These are phyloP conservation scores for Penicillium canariense DNA, from an alignment of 495 filamentous ascomycete genomes.

Conservation along the genomic window DNA sequence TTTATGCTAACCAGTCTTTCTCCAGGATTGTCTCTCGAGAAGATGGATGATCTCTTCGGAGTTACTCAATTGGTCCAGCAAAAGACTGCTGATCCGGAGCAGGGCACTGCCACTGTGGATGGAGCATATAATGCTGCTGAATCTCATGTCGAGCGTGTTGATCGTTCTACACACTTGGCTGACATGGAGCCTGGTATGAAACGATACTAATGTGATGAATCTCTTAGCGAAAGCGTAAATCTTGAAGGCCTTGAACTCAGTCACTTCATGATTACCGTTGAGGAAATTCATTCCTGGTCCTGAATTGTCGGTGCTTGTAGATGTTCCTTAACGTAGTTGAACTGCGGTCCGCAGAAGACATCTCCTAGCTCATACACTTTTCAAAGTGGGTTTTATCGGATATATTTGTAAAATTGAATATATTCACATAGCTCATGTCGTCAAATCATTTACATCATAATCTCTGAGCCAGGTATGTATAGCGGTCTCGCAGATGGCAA, in stretches of 20 bases:
- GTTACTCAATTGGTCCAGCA: constrained; percentile 28
- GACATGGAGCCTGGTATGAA: neutral
- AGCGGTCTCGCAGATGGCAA: neutral
- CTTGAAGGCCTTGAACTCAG: neutral
- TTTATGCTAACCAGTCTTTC: neutral
- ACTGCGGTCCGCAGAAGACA: too few species aligned
- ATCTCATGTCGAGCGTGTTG: neutral
- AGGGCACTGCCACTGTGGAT: constrained; percentile 1
- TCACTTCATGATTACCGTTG: neutral
- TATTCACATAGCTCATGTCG: constrained; percentile 16
- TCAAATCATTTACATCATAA: constrained; percentile 21
- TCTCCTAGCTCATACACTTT: too few species aligned
- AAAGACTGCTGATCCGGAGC: constrained; percentile 24
- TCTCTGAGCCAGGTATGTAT: constrained; percentile 11
- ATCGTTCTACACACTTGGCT: neutral
- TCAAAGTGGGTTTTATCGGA: too few species aligned
- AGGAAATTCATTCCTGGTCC: neutral
- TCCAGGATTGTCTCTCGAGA: constrained; percentile 42
- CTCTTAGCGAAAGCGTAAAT: neutral
- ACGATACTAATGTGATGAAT: neutral
- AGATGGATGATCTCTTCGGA: constrained; percentile 54
- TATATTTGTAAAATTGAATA: too few species aligned
- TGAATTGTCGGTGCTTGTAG: neutral
- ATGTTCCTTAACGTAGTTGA: neutral
- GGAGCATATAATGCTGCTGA: constrained; percentile 10